phyloP scores from a whole-genome alignment of 176 grass and related monocot species.

The Aegilops speltoides region DNA sequence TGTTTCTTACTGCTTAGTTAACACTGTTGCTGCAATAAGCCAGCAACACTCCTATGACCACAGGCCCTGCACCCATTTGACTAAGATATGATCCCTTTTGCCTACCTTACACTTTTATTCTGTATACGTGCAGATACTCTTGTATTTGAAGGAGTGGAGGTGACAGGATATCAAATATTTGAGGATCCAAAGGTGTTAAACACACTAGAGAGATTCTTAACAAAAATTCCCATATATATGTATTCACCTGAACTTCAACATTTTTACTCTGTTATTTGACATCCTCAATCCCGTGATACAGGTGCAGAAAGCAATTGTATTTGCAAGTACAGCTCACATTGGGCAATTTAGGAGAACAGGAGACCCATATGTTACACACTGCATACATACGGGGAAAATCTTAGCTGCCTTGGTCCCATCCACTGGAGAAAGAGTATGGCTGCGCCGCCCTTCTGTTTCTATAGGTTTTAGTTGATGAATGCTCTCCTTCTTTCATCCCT shows the following conservation, averaged over 20 bases:
- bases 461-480: slow-evolving; percentile 19
- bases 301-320: slow-evolving; percentile 85
- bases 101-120: slow-evolving; percentile 14
- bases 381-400: slow-evolving; percentile 94
- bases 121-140: slow-evolving; percentile 64
- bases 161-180: slow-evolving; percentile 91
- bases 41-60: neutral
- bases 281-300: slow-evolving; percentile 29
- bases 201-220: neutral
- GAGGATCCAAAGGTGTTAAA: slow-evolving; percentile 66
- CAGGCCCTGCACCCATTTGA: neutral
- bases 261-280: neutral
- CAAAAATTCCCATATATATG: neutral
- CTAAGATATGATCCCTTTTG: neutral
- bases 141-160: slow-evolving; percentile 95
- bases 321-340: slow-evolving; percentile 77
- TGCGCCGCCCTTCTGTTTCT: slow-evolving; percentile 14
- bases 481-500: slow-evolving; percentile 27
- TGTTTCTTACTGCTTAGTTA: neutral
- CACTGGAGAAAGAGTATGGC: slow-evolving; percentile 73
- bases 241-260: slow-evolving; percentile 19
- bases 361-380: slow-evolving; percentile 93
- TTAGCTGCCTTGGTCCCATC: slow-evolving; percentile 92
- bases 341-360: slow-evolving; percentile 93
- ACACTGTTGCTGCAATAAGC: neutral